Evolutionary conservation across 306 rosid genomes (phyloP).

Genomic region (Trifolium fragiferum): DNA sequence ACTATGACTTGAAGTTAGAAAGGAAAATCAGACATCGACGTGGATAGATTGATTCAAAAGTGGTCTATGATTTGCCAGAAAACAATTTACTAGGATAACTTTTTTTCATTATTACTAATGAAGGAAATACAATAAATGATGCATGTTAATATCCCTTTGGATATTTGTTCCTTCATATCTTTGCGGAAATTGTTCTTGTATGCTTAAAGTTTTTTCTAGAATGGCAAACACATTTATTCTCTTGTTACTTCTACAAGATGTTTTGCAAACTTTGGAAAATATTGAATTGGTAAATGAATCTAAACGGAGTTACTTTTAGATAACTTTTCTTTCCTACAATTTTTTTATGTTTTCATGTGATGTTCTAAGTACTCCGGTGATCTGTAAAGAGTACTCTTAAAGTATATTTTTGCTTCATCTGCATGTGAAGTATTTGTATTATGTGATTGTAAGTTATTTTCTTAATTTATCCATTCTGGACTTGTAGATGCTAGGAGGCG

Average conservation of each 20-base stretch:
- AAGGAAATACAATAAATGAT: conserved; percentile 13
- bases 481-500: conserved; percentile 70
- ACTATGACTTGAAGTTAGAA: conserved; percentile 17
- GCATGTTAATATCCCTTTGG: conserved; percentile 18
- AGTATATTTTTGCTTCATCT: conserved; percentile 26
- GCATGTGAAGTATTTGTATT: background rate
- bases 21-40: conserved; percentile 21
- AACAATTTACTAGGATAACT: conserved; percentile 21
- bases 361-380: conserved; percentile 20
- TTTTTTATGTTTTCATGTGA: conserved; percentile 27
- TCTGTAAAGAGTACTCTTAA: conserved; percentile 12
- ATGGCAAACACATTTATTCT: conserved; percentile 3
- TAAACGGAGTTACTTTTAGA: conserved; percentile 6
- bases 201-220: conserved; percentile 27
- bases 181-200: conserved; percentile 31
- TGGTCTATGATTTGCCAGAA: conserved; percentile 3
- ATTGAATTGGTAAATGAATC: conserved; percentile 24
- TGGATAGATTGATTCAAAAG: conserved; percentile 17
- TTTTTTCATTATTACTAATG: conserved; percentile 34
- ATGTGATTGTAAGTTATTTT: conserved; percentile 28
- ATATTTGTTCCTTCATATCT: conserved; percentile 22
- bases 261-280: conserved; percentile 25
- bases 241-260: conserved; percentile 20
- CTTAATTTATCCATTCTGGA: conserved; percentile 40
- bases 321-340: background rate